These are phyloP conservation scores for Cyclotella distinguenda DNA, from an alignment of 108 stramenopile species.

Conservation along the genomic window DNA sequence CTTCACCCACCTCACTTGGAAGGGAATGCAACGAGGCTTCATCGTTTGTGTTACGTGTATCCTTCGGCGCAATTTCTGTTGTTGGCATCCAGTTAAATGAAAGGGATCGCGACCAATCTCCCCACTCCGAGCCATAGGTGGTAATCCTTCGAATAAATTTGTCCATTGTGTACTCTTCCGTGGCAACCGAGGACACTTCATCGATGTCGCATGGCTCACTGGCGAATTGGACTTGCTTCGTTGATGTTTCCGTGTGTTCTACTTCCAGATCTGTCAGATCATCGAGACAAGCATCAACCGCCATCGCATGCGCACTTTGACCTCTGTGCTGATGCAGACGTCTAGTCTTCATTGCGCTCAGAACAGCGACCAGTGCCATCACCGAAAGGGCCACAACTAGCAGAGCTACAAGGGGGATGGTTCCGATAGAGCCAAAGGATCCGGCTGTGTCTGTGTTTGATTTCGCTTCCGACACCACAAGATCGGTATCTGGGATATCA, in stretches of 20 bases:
- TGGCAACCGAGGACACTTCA: slow-evolving; percentile 1
- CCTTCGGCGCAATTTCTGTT: not conserved
- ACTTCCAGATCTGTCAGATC: not conserved
- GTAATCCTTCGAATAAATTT: slow-evolving; percentile 1
- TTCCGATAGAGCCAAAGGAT: not conserved
- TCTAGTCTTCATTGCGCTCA: not conserved
- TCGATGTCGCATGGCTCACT: not conserved
- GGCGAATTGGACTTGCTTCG: not conserved
- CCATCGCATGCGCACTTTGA: not conserved
- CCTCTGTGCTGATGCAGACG: not conserved
- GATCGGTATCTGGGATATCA: not conserved
- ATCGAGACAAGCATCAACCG: no score
- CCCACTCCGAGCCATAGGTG: not conserved
- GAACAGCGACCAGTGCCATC: not conserved
- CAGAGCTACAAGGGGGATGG: not conserved
- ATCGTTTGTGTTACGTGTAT: not conserved
- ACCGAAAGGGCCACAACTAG: not conserved
- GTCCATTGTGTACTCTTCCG: slow-evolving; percentile 6
- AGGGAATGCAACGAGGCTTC: not conserved
- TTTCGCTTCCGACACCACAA: not conserved
- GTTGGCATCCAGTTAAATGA: not conserved
- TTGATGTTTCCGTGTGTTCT: not conserved
- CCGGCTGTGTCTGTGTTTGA: not conserved
- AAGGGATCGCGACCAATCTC: no score
- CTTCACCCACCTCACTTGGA: slow-evolving; percentile 6